Evolutionary conservation across 805 yeast species (phyloP).

Genomic region (Metschnikowia gelsemii): DNA sequence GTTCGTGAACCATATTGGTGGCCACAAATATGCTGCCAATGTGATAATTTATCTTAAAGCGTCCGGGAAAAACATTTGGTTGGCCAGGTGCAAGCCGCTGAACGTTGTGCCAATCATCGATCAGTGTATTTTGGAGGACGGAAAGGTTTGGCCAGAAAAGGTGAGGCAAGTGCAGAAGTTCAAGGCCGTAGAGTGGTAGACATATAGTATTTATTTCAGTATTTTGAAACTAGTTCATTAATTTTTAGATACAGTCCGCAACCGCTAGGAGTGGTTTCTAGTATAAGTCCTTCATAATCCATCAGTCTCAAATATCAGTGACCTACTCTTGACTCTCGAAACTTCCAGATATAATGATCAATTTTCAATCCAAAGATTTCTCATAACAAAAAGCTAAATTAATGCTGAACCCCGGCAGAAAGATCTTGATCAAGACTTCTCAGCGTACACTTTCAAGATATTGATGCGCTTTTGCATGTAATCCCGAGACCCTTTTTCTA

Average conservation of each 20-base stretch:
- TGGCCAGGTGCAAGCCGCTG: conserved; percentile 79
- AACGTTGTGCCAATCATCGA: conserved; percentile 74
- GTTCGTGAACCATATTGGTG: conserved; percentile 87
- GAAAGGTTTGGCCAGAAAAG: conserved; percentile 67
- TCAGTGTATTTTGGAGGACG: conserved; percentile 67
- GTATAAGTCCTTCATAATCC: too few species aligned
- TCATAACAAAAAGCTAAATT: not conserved
- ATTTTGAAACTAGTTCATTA: too few species aligned
- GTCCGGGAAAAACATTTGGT: conserved; percentile 79
- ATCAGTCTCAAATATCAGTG: too few species aligned
- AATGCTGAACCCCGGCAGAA: not conserved
- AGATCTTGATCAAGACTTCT: not conserved
- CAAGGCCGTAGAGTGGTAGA: conserved; percentile 52
- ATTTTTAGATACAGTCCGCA: not conserved
- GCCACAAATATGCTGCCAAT: conserved; percentile 93
- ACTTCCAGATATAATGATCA: not conserved
- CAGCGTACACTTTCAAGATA: conserved; percentile 33
- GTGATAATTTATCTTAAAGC: conserved; percentile 66
- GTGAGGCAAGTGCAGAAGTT: conserved; percentile 61
- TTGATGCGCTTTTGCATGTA: conserved; percentile 52
- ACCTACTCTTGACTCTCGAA: too few species aligned
- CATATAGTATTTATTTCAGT: not conserved
- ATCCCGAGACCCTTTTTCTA: conserved; percentile 48
- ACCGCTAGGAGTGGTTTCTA: too few species aligned
- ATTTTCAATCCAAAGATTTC: not conserved